A percentile compares a stretch with the other conserved stretches of the same genome.
Conservation (phyloP, 1,284 basidiomycete species). For the Ceratobasidium papillatum region DNA sequence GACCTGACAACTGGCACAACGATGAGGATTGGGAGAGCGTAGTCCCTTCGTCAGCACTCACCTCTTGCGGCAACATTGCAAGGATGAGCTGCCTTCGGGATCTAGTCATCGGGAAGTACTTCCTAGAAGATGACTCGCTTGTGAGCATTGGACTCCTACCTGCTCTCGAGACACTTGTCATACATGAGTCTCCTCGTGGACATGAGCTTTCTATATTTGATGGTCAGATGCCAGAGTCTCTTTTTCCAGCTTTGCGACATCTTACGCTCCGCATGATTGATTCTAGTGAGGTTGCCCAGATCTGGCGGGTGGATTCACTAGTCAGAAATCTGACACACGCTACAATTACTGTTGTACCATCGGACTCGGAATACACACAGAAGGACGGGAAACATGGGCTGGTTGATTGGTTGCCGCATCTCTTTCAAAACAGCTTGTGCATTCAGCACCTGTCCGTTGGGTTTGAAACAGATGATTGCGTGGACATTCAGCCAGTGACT, state of each 20-base stretch:
- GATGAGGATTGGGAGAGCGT: background rate
- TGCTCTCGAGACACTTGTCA: background rate
- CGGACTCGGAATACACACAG: background rate
- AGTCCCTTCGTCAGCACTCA: background rate
- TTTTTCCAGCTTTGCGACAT: background rate
- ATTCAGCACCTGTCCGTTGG: background rate
- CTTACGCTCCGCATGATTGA: background rate
- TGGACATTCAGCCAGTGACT: background rate
- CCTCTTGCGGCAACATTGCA: background rate
- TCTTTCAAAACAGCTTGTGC: background rate
- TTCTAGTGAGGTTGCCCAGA: background rate
- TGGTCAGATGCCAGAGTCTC: background rate
- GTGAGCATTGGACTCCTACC: background rate
- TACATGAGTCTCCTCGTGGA: background rate
- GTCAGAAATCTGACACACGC: slow-evolving; percentile 1
- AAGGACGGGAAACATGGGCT: background rate
- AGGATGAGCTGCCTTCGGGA: slow-evolving; percentile 60
- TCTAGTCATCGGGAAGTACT: slow-evolving; percentile 66
- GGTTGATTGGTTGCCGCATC: background rate
- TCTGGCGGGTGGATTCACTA: background rate
- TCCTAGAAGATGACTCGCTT: background rate
- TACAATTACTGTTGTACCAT: background rate
- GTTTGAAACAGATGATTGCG: background rate
- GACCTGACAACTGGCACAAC: background rate
- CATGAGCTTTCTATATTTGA: background rate